phyloP scores from a whole-genome alignment of 2,329 filamentous ascomycete species.

The Cladosporium sp. region DNA sequence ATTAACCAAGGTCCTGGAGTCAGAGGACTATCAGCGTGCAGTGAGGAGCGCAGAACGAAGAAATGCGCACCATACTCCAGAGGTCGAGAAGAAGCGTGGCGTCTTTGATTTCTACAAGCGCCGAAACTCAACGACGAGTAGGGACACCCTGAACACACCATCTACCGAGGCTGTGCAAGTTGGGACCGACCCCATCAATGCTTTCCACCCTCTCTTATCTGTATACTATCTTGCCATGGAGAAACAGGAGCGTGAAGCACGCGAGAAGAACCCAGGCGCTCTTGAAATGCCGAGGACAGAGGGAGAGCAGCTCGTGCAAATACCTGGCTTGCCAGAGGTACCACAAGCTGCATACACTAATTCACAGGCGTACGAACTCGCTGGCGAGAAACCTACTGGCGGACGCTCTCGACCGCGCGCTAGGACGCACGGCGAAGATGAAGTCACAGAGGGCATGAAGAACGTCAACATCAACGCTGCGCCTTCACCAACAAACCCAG shows the following conservation, averaged over 20 bases:
- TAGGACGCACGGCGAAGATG: conserved; percentile 92
- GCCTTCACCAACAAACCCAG: conserved; percentile 40
- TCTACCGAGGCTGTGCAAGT: conserved; percentile 82
- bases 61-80: conserved; percentile 58
- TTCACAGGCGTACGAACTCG: conserved; percentile 78
- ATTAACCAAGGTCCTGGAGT: conserved; percentile 82
- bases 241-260: conserved; percentile 78
- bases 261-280: conserved; percentile 60
- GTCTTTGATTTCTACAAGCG: conserved; percentile 98
- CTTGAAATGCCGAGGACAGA: conserved; percentile 58
- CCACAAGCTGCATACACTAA: conserved; percentile 91
- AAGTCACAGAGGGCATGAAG: conserved; percentile 72
- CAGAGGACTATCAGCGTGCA: conserved; percentile 88
- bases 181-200: conserved; percentile 85
- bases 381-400: conserved; percentile 82
- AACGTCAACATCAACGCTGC: conserved; percentile 62
- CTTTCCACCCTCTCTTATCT: conserved; percentile 86
- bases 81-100: conserved; percentile 81
- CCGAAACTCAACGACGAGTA: conserved; percentile 82
- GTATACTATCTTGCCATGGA: conserved; percentile 96
- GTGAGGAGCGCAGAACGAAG: conserved; percentile 70
- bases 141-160: conserved; percentile 80
- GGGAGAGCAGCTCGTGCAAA: conserved; percentile 57
- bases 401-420: conserved; percentile 81
- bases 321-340: conserved; percentile 70